Base-by-base conservation (phyloP, 441 rosid genomes). In the Breynia disticha region DNA sequence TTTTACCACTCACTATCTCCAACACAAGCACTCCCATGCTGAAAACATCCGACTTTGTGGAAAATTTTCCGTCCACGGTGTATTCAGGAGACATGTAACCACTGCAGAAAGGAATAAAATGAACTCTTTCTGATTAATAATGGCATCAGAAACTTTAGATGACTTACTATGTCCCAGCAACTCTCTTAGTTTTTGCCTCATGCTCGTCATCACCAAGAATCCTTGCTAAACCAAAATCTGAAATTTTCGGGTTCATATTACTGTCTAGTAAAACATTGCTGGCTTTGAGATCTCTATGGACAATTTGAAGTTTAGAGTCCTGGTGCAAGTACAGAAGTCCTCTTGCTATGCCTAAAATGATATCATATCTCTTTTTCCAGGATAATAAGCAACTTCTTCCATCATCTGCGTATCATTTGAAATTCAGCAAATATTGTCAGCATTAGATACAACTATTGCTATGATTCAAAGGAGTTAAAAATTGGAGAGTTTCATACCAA, bases 211-310 rank as follows among this genome's bases (percentile, higher is more conserved):
- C n/a, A n/a, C n/a, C n/a, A n/a, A n/a, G n/a, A n/a, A n/a, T n/a
- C n/a, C n/a, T n/a, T n/a, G n/a, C n/a, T 53, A 73, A 21, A n/a
- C 81, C 79, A 13, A 76, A 76, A 50, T 79, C 81, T 2, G 77
- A 71, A 21, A 71, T 76, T 59, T 79, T 76, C 1, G 81, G 79
- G 16, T 69, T 73, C 65, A 76, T 55, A 17, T 65, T 38, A 16
- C 48, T 37, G 21, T 79, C 81, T n/a, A 76, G 59, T 46, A 77
- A 67, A 13, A 75, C 68, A 54, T 75, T 74, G 49, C 72, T 69
- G 19, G 74, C 61, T 63, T 73, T 73, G 0, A 69, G 64, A 50
- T 71, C 74, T 53, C 76, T 59, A 24, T 65, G 76, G 38, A 72
- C 55, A 20, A 72, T 63, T 52, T 54, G 58, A 5, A 67, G 60